Evolutionary conservation across 1,139 yeast species (phyloP).

Genomic region (Spathaspora sp.): DNA sequence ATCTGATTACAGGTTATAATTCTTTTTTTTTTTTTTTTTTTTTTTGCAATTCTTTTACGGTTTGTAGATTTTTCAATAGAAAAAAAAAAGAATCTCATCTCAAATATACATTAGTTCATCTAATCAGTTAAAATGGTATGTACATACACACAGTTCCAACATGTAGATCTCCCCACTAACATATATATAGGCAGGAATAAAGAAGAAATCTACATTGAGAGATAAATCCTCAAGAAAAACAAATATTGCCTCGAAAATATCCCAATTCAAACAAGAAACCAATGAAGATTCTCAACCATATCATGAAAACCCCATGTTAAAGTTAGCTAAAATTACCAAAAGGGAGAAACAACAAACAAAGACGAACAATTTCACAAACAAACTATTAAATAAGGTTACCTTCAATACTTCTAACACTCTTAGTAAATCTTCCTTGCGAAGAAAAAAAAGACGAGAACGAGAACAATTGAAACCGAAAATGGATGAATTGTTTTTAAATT

Average conservation of each 20-base stretch:
- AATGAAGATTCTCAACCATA: conserved; percentile 10
- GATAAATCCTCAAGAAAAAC: conserved; percentile 27
- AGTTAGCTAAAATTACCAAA: conserved; percentile 52
- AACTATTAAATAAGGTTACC: conserved; percentile 27
- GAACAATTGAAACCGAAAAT: conserved; percentile 66
- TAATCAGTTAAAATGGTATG: conserved; percentile 1
- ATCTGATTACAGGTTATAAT: background rate
- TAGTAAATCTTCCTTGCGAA: conserved; percentile 63
- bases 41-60: background rate
- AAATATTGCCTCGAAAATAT: conserved; percentile 24
- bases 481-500: conserved; percentile 56
- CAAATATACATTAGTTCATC: background rate
- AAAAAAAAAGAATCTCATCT: background rate
- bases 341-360: conserved; percentile 49
- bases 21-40: background rate
- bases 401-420: conserved; percentile 41
- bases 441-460: conserved; percentile 63
- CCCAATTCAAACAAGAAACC: conserved; percentile 24
- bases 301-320: conserved; percentile 54
- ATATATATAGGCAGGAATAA: conserved; percentile 26
- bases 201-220: conserved; percentile 39
- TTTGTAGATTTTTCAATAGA: background rate
- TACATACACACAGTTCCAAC: background rate
- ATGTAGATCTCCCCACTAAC: background rate
- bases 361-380: conserved; percentile 30